Conservation (phyloP, 176 grass and related monocot genomes). For the Aegilops longissima region DNA sequence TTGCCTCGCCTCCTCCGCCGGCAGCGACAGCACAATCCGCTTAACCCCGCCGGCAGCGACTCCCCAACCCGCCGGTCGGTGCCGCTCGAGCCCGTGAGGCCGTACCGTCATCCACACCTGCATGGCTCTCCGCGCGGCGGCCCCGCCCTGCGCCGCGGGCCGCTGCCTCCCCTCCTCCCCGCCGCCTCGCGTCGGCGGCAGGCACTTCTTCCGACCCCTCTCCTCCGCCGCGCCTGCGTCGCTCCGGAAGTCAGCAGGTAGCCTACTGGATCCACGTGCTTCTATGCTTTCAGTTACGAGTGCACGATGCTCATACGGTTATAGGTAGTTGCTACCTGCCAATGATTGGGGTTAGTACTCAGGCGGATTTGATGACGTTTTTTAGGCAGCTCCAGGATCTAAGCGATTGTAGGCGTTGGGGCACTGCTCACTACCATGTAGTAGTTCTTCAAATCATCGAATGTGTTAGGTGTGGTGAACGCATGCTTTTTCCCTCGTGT, state of each 20-base stretch:
- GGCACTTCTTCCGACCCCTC: not conserved
- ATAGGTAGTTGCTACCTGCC: not conserved
- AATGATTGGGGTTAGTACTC: not conserved
- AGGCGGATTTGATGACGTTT: not conserved
- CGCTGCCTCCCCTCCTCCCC: not conserved
- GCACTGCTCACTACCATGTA: too few species aligned
- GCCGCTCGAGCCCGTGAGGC: not conserved
- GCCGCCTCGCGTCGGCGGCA: not conserved
- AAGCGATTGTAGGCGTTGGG: not conserved
- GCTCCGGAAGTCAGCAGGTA: conserved; percentile 41
- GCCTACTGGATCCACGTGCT: not conserved
- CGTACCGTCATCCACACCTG: not conserved
- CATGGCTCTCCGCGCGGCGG: conserved; percentile 42
- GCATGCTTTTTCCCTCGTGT: not conserved
- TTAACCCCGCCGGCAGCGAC: not conserved
- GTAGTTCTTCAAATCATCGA: too few species aligned
- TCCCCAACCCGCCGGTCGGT: not conserved
- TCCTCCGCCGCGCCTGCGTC: not conserved
- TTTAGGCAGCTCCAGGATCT: not conserved
- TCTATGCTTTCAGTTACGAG: too few species aligned
- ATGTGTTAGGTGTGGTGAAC: not conserved
- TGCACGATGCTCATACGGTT: not conserved
- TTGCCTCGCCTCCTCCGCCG: not conserved
- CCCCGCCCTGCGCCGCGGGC: conserved; percentile 12
- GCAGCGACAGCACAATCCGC: not conserved